phyloP scores from a whole-genome alignment of 1,284 basidiomycete genomes.

The Ganoderma meredithae region DNA sequence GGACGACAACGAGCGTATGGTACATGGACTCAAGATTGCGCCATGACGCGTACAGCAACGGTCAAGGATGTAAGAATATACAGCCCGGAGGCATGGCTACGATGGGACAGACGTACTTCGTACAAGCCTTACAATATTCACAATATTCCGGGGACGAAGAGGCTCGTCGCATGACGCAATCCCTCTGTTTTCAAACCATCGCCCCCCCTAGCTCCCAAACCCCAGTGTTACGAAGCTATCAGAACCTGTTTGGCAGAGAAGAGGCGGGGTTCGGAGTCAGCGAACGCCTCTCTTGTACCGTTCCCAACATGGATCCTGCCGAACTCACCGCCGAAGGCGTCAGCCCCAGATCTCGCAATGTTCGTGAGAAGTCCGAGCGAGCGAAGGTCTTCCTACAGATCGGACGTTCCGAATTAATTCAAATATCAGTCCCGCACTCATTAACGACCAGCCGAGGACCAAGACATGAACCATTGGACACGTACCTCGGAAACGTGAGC shows the following conservation, averaged over 20 bases:
- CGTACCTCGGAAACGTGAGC: constrained; percentile 85
- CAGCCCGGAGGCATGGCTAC: constrained; percentile 5
- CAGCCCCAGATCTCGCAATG: constrained; percentile 74
- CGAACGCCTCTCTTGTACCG: background rate
- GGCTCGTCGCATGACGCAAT: constrained; percentile 1
- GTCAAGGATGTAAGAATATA: constrained; percentile 10
- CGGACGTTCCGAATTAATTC: constrained; percentile 6
- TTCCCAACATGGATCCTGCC: constrained; percentile 12
- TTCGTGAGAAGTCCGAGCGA: constrained; percentile 68
- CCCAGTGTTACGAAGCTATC: constrained; percentile 34
- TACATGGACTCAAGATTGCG: background rate
- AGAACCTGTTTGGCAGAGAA: constrained; percentile 30
- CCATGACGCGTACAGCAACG: background rate
- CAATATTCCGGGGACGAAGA: background rate
- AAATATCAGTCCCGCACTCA: background rate
- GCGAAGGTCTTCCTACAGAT: constrained; percentile 71
- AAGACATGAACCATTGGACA: constrained; percentile 11
- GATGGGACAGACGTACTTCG: background rate
- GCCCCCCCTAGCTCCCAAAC: constrained; percentile 12
- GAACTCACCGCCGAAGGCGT: constrained; percentile 77
- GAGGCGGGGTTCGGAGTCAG: constrained; percentile 9
- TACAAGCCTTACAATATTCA: background rate
- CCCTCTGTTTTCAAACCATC: constrained; percentile 1
- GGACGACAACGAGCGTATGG: background rate
- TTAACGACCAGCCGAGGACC: background rate